Evolutionary conservation across 768 basidiomycete genomes (phyloP), one percentile per base, ranked within the genome.

Genomic region (Tylopilus intermedius): DNA sequence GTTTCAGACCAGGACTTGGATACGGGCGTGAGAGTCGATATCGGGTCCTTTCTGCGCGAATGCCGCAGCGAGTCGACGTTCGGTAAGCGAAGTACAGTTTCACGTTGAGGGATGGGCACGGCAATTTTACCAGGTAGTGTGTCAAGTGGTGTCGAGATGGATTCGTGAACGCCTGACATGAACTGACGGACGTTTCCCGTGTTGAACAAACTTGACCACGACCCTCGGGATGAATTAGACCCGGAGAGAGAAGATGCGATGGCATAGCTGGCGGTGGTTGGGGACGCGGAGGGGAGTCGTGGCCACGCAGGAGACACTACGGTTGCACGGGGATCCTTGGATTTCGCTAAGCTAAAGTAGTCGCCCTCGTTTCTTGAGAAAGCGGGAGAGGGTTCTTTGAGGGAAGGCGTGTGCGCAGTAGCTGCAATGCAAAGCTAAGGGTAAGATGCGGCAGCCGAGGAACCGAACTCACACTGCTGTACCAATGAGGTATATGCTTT

Each of bases 141-240:
- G 15, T 68, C 67, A 3, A 71, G 61, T 8, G 76, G 75, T 18
- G 71, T 75, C 38, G 67, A 68, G 15, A 76, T 69, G 1, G 76
- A 72, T 57, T 81, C 83, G 32, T 81, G 79, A 27, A 81, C 72
- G 30, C 83, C 80, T 10, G 75, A 74, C 58, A 90, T 82, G 53
- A 90, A 80, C 51, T 88, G 84, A 26, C 84, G 76, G 69, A 90
- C 73, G 40, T 74, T 78, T 15, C 79, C 80, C 1, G 86, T 72
- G 54, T 82, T 84, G 64, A 89, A 87, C 10, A 91, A 62, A 60
- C 82, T 90, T 0, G 88, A 86, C 90, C 90, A 91, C 0, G 90
- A 89, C 8, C 82, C 87, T 41, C 82, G 76, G 2, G 89, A 89
- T 3, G 86, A 82, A 43, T 70, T 78, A 0, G 84, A 83, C 0